Percentiles rank a stretch among this genome's conserved stretches.
These are phyloP conservation scores for Pisolithus orientalis DNA, from an alignment of 768 basidiomycete genomes.

Conservation along the genomic window DNA sequence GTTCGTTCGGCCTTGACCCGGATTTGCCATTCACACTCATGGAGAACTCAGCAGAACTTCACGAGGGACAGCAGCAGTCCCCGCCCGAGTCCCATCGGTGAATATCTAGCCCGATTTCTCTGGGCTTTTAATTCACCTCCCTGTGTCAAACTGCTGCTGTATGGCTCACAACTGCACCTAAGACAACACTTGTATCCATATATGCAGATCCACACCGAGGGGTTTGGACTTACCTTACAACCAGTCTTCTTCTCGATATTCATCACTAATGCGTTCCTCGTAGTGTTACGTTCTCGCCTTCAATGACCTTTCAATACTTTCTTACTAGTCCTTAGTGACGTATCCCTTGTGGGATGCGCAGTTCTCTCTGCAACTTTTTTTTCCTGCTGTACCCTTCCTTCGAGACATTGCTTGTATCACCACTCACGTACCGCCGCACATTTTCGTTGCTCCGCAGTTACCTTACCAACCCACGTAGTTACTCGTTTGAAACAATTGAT, in stretches of 20 bases:
- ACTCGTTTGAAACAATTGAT: neutral
- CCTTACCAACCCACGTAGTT: neutral
- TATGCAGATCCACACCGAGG: slow-evolving; percentile 1
- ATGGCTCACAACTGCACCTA: too few relatives aligned
- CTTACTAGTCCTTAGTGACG: neutral
- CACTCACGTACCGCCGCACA: neutral
- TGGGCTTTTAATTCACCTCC: slow-evolving; percentile 4
- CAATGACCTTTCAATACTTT: neutral
- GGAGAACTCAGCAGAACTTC: slow-evolving; percentile 27
- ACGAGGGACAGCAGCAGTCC: slow-evolving; percentile 25
- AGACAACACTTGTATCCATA: slow-evolving; percentile 25
- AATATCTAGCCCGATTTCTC: slow-evolving; percentile 6
- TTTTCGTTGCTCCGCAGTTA: neutral
- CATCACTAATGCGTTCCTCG: neutral
- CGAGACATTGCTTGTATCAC: slow-evolving; percentile 2
- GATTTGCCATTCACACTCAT: slow-evolving; percentile 65
- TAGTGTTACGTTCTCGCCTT: neutral
- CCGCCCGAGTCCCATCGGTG: slow-evolving; percentile 18
- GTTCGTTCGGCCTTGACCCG: slow-evolving; percentile 70
- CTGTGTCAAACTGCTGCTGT: neutral
- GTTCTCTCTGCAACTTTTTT: too few relatives aligned
- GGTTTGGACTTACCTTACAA: neutral
- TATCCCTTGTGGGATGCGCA: too few relatives aligned
- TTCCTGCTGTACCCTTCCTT: slow-evolving; percentile 4
- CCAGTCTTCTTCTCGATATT: neutral